These are phyloP conservation scores for Fusarium floridanum DNA, from an alignment of 2,329 filamentous ascomycete species.

Conservation along the genomic window DNA sequence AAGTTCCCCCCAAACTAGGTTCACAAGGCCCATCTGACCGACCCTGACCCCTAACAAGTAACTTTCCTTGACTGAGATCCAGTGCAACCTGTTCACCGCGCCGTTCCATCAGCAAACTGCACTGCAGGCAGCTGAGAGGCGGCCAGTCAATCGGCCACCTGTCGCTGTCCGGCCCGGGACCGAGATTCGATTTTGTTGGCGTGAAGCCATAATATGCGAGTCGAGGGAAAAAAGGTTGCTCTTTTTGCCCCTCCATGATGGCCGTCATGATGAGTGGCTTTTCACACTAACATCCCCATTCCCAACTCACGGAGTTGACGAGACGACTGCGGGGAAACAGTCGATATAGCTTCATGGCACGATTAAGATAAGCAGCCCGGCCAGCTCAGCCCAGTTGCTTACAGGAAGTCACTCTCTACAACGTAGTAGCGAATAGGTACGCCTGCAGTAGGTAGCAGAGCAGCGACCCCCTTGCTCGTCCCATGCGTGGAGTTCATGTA, in stretches of 20 bases:
- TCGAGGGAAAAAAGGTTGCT: not conserved
- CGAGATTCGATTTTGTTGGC: slow-evolving; percentile 11
- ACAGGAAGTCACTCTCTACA: slow-evolving; percentile 2
- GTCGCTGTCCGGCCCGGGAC: slow-evolving; percentile 13
- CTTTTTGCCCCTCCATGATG: not conserved
- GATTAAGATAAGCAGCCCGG: not conserved
- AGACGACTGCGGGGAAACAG: not conserved
- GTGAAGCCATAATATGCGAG: slow-evolving; percentile 14
- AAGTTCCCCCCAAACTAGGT: slow-evolving; percentile 18
- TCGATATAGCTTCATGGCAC: slow-evolving; percentile 14
- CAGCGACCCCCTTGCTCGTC: slow-evolving; percentile 29
- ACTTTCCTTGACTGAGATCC: slow-evolving; percentile 33
- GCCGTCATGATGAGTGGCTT: slow-evolving; percentile 21
- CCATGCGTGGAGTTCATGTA: slow-evolving; percentile 47
- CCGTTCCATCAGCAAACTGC: slow-evolving; percentile 19
- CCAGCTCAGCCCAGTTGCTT: not conserved
- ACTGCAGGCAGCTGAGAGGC: slow-evolving; percentile 14
- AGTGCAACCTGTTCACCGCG: slow-evolving; percentile 25
- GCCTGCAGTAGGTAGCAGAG: not conserved
- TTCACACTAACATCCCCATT: slow-evolving; percentile 9
- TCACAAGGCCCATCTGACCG: slow-evolving; percentile 15
- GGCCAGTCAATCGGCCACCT: slow-evolving; percentile 16
- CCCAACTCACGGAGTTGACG: not conserved
- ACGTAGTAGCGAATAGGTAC: slow-evolving; percentile 15
- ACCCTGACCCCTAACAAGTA: slow-evolving; percentile 7